Evolutionary conservation across 2,329 filamentous ascomycete genomes (phyloP), one percentile per base, ranked within the genome.

Genomic region (Phyllachora maydis): DNA sequence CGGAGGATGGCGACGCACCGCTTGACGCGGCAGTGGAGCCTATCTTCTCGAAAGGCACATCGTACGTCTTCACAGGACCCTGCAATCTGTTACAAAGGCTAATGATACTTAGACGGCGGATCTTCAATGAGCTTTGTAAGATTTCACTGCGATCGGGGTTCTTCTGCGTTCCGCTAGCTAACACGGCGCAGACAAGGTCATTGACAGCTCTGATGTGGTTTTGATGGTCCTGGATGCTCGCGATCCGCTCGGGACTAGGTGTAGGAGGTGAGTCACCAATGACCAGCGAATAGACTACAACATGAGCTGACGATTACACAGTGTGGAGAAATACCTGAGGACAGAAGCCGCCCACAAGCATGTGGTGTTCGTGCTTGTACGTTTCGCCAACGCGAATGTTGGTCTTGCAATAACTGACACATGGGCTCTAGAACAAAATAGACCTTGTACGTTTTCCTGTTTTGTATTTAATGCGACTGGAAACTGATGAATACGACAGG

Each of bases 271-370:
- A n/a, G n/a, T n/a, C n/a, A n/a, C n/a, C n/a, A n/a, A n/a, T n/a
- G n/a, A n/a, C n/a, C n/a, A n/a, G n/a, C n/a, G n/a, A n/a, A n/a
- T n/a, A n/a, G n/a, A n/a, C n/a, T n/a, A n/a, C n/a, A n/a, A n/a
- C n/a, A n/a, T n/a, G n/a, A n/a, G n/a, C n/a, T n/a, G n/a, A n/a
- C n/a, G n/a, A n/a, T n/a, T n/a, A n/a, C n/a, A n/a, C n/a, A 79
- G 77, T 37, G 72, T 91, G 13, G 78, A 98, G 45, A 92, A 93
- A 43, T 95, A 93, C 43, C 72, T 98, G 23, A 69, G 66, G 30
- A 77, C 88, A 33, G 88, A 98, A 42, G 85, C 83, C 10, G 81
- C 83, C 6, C 88, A 98, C 50, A 98, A 98, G 55, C 85, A 95
- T 46, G 56, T 98, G 27, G 67, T 90, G 13, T 90, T 90, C n/a